Evolutionary conservation across 208 protist species (phyloP), one percentile per base, ranked within the genome.

Genomic region (Acanthamoeba triangularis): DNA sequence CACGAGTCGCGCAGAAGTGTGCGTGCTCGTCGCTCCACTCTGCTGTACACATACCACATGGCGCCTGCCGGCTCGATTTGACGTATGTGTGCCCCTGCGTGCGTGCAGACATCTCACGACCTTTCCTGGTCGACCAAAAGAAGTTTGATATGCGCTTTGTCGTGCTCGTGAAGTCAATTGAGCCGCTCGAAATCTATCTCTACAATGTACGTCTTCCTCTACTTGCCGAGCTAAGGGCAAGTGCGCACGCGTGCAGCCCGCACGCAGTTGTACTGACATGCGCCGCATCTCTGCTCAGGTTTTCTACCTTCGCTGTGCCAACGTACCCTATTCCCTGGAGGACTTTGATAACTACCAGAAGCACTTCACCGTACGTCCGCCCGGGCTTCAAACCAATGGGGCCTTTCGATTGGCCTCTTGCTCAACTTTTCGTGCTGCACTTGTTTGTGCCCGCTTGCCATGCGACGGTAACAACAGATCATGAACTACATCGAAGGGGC

Each of bases 121-220:
- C 95, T 10, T 35, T 74, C 30, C 65, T 96, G 65, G 18, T 78
- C 56, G 28, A 91, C 30, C 37, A 52, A 11, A 72, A 65, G n/a
- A 96, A 96, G 93, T 96, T 96, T 33, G 95, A 96, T 61, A 54
- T 96, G 20, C 72, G 95, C 59, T 96, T 96, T 30, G 14, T 96
- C 59, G 95, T 96, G 30, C 35, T 96, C 35, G 37, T 96, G 20
- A 96, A 96, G 65, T 96, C 94, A 2, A 76, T 88, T 8, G 76
- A 96, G 14, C 94, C 95, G 49, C 74, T 96, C 23, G 95, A 96
- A 63, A 33, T 96, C 37, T 96, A 96, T 52, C 44, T 96, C 23
- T 96, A 96, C 95, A 96, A 96, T 23, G 82, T 90, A 63, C 30
- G 8, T 14, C 37, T 54, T 35, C 76, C 41, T 30, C 33, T 85